Evolutionary conservation across 352 stramenopile species (phyloP).

Genomic region (Globisporangium takayamanum): DNA sequence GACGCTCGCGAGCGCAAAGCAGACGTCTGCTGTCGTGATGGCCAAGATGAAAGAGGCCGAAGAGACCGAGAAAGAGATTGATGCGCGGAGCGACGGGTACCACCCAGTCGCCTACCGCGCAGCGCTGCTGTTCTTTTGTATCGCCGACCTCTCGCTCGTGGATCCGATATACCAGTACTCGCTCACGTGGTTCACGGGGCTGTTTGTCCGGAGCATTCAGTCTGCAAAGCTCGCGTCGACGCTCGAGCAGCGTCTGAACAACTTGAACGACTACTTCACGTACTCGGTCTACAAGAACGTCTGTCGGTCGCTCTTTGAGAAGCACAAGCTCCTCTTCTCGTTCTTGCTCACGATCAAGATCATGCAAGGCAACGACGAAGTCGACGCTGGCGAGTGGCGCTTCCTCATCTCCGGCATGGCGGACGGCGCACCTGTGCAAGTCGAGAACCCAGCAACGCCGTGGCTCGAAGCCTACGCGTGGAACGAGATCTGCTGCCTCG

Average conservation of each 20-base stretch:
- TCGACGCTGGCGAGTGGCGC: constrained; percentile 83
- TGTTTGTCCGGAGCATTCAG: constrained; percentile 90
- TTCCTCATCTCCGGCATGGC: constrained; percentile 88
- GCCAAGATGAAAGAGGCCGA: constrained; percentile 89
- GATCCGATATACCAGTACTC: constrained; percentile 92
- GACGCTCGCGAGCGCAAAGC: constrained; percentile 77
- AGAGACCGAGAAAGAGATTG: constrained; percentile 89
- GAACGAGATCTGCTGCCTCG: constrained; percentile 69
- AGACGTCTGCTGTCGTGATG: constrained; percentile 75
- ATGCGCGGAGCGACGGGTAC: constrained; percentile 82
- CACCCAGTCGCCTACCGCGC: constrained; percentile 84
- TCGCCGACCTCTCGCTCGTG: constrained; percentile 83
- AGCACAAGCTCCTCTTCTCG: constrained; percentile 92
- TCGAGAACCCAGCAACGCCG: constrained; percentile 41
- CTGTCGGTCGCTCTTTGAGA: constrained; percentile 91
- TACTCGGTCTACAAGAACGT: constrained; percentile 94
- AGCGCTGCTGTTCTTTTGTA: constrained; percentile 89
- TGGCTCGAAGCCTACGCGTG: constrained; percentile 78
- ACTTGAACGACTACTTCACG: constrained; percentile 92
- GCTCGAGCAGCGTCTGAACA: constrained; percentile 71
- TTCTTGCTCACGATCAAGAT: constrained; percentile 89
- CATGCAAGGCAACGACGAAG: constrained; percentile 75
- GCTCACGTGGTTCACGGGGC: constrained; percentile 88
- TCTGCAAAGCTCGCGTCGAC: constrained; percentile 56
- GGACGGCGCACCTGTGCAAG: constrained; percentile 23